These are phyloP conservation scores for Pleodorina starrii DNA, from an alignment of 139 green algal genomes.

Conservation along the genomic window DNA sequence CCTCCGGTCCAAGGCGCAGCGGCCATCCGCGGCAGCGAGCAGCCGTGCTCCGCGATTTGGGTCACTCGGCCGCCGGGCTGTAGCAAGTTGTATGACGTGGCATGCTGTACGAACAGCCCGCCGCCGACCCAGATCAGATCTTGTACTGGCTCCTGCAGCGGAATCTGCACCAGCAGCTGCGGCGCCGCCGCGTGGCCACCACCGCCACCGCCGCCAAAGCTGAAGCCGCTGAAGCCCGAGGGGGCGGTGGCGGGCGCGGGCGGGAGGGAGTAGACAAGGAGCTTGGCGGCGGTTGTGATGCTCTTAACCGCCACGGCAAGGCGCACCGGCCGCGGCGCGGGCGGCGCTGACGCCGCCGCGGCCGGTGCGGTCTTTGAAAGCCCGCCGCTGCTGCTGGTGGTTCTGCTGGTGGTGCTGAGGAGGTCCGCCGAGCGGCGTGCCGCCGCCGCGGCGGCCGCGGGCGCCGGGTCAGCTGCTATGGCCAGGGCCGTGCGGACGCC, in stretches of 20 bases:
- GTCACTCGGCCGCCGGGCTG: constrained; percentile 16
- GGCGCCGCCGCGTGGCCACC: neutral
- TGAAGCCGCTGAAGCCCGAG: too few relatives aligned
- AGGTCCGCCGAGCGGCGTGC: neutral
- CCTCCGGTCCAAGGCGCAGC: neutral
- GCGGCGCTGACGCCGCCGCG: neutral
- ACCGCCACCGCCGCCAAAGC: neutral
- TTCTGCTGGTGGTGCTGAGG: neutral
- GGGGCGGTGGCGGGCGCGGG: too few relatives aligned
- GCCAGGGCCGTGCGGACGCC: constrained; percentile 52
- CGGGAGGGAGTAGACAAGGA: constrained; percentile 42
- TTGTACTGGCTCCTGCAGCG: constrained; percentile 18
- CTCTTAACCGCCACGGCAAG: constrained; percentile 25
- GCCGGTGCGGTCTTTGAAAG: neutral
- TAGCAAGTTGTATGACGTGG: constrained; percentile 16
- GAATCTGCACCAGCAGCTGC: constrained; percentile 51
- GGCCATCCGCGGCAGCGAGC: neutral
- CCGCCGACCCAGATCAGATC: constrained; percentile 27
- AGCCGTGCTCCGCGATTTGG: constrained; percentile 30
- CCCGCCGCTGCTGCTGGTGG: neutral
- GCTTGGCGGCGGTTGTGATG: neutral
- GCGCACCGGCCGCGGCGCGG: constrained; percentile 7
- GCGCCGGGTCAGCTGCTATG: constrained; percentile 33
- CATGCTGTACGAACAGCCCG: constrained; percentile 20
- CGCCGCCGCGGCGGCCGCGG: constrained; percentile 52